These are phyloP conservation scores for Trematosphaeria pertusa DNA, from an alignment of 2,329 filamentous ascomycete species.

Conservation along the genomic window DNA sequence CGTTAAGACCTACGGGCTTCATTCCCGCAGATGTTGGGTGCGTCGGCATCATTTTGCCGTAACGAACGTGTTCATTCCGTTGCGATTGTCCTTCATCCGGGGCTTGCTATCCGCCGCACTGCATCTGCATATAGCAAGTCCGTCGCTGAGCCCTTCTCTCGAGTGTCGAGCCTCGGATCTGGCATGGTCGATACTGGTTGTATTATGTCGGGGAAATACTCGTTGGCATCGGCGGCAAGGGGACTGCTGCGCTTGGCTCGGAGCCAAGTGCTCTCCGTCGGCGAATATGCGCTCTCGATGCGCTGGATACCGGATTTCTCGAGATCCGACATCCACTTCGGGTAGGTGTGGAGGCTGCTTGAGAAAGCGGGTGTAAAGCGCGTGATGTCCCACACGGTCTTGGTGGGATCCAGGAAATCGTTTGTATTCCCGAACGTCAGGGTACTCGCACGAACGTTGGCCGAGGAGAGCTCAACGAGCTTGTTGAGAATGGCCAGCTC, in stretches of 20 bases:
- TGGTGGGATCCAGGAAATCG: slow-evolving; percentile 28
- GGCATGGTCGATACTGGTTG: slow-evolving; percentile 11
- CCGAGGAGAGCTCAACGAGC: slow-evolving; percentile 34
- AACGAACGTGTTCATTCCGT: too few relatives aligned
- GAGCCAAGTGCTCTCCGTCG: slow-evolving; percentile 18
- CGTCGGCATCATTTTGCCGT: too few relatives aligned
- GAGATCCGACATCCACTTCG: slow-evolving; percentile 27
- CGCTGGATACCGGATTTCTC: slow-evolving; percentile 21
- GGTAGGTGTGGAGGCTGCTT: slow-evolving; percentile 20
- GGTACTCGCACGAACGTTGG: slow-evolving; percentile 9
- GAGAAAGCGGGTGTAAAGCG: slow-evolving; percentile 25
- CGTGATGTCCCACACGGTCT: slow-evolving; percentile 25
- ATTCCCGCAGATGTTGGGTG: too few relatives aligned
- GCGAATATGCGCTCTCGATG: slow-evolving; percentile 21
- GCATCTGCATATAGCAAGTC: slow-evolving; percentile 27
- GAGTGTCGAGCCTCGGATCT: slow-evolving; percentile 16
- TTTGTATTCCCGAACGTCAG: slow-evolving; percentile 23
- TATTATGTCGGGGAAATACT: slow-evolving; percentile 16
- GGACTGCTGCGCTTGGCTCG: slow-evolving; percentile 12
- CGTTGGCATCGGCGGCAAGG: slow-evolving; percentile 12
- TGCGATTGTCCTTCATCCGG: slow-evolving; percentile 18
- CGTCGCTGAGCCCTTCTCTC: slow-evolving; percentile 26
- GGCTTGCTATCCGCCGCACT: slow-evolving; percentile 17
- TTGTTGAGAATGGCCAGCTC: slow-evolving; percentile 61
- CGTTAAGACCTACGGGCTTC: too few relatives aligned